phyloP scores from a whole-genome alignment of 495 filamentous ascomycete species.

The Podospora bellae-mahoneyi region DNA sequence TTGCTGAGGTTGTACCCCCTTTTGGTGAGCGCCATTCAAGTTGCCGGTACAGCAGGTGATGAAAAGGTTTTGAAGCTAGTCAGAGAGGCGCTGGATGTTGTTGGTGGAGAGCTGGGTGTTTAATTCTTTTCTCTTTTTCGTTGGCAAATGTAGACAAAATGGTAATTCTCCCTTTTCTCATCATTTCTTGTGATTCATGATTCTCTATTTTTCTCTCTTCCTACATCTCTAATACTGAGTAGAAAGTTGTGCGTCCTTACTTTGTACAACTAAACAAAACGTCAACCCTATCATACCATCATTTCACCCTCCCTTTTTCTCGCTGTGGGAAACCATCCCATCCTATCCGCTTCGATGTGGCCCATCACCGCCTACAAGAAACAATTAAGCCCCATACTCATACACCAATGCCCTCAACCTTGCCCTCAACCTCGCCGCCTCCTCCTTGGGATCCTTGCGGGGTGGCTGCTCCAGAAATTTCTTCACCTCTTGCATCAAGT shows the following conservation, averaged over 20 bases:
- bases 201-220: neutral
- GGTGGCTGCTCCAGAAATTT: too few relatives aligned
- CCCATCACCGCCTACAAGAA: too few relatives aligned
- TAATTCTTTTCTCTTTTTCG: neutral
- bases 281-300: too few relatives aligned
- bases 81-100: conserved; percentile 58
- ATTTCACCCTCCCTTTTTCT: too few relatives aligned
- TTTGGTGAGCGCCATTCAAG: conserved; percentile 64
- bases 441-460: too few relatives aligned
- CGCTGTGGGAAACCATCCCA: too few relatives aligned
- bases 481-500: too few relatives aligned
- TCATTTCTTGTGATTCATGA: neutral
- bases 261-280: too few relatives aligned
- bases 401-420: too few relatives aligned
- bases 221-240: neutral
- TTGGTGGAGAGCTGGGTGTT: conserved; percentile 64
- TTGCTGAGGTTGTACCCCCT: conserved; percentile 78
- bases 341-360: too few relatives aligned
- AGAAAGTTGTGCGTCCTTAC: neutral
- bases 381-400: too few relatives aligned
- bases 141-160: conserved; percentile 4
- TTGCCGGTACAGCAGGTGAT: conserved; percentile 62
- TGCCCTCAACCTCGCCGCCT: too few relatives aligned
- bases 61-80: conserved; percentile 57
- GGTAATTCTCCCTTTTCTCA: neutral